Evolutionary conservation across 768 basidiomycete species (phyloP).

Genomic region (Glaciozyma antarctica): DNA sequence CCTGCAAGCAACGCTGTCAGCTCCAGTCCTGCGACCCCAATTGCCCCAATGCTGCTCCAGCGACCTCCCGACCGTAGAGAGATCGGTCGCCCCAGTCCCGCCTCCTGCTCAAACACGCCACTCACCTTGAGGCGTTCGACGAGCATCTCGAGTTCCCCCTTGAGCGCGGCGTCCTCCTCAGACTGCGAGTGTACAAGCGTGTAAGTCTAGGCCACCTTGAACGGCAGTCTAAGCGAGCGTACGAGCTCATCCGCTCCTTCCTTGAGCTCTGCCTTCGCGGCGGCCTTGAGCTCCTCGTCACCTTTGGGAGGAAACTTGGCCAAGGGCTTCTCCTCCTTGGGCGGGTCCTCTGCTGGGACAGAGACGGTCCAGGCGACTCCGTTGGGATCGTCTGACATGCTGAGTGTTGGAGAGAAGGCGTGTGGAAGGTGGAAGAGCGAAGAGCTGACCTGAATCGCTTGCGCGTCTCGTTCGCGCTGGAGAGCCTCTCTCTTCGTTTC

Average conservation of each 20-base stretch:
- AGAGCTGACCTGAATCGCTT: not conserved
- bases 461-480: too few relatives aligned
- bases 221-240: not conserved
- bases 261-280: slow-evolving; percentile 29
- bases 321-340: slow-evolving; percentile 21
- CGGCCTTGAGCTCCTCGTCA: slow-evolving; percentile 8
- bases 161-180: slow-evolving; percentile 88
- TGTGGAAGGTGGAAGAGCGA: not conserved
- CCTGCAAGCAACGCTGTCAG: slow-evolving; percentile 47
- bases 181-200: not conserved
- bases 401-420: not conserved
- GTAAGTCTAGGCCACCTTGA: not conserved
- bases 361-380: slow-evolving; percentile 24
- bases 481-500: too few relatives aligned
- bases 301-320: not conserved
- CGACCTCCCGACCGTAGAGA: not conserved
- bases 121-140: slow-evolving; percentile 82
- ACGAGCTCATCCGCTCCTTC: slow-evolving; percentile 27
- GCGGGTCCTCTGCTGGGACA: slow-evolving; percentile 20
- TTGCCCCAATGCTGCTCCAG: not conserved
- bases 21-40: not conserved
- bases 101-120: not conserved
- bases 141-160: slow-evolving; percentile 92
- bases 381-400: slow-evolving; percentile 16
- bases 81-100: not conserved